phyloP scores from a whole-genome alignment of 1,139 yeast genomes.

The Hanseniaspora sp. region DNA sequence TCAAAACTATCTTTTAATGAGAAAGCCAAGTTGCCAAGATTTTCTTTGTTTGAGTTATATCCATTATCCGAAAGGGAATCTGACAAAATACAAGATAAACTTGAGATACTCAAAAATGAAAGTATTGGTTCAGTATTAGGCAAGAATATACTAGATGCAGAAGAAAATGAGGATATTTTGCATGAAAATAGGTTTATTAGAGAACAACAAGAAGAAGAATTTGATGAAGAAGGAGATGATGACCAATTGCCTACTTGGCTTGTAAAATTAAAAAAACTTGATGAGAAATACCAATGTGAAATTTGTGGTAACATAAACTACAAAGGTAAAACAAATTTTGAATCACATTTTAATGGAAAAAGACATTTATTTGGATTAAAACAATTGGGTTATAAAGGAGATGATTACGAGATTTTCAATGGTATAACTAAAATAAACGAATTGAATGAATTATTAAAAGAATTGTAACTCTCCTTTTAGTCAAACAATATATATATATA shows the following conservation, averaged over 20 bases:
- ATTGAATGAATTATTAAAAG: conserved; percentile 49
- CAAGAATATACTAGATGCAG: conserved; percentile 20
- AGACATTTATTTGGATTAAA: conserved; percentile 66
- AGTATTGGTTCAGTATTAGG: conserved; percentile 27
- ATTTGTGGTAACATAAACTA: conserved; percentile 70
- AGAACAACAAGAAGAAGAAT: conserved; percentile 20
- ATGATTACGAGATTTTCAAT: conserved; percentile 39
- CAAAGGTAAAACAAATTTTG: conserved; percentile 63
- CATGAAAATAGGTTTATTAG: conserved; percentile 21
- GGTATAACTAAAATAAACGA: conserved; percentile 61
- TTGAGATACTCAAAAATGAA: conserved; percentile 30
- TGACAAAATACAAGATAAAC: conserved; percentile 58
- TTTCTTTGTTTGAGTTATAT: conserved; percentile 54
- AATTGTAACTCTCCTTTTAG: conserved; percentile 28
- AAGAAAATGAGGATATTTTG: conserved; percentile 24
- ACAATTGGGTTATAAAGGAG: conserved; percentile 58
- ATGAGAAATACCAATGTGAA: conserved; percentile 65
- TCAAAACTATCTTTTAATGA: conserved; percentile 24
- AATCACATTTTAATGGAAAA: conserved; percentile 58
- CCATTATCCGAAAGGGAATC: conserved; percentile 34
- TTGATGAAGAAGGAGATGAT: conserved; percentile 46
- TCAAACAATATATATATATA: neutral
- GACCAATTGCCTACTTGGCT: conserved; percentile 90
- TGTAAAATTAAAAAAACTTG: conserved; percentile 78
- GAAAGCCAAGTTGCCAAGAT: conserved; percentile 40